Conservation (phyloP, 176 grass and related monocot genomes). For the Juncus inflexus region DNA sequence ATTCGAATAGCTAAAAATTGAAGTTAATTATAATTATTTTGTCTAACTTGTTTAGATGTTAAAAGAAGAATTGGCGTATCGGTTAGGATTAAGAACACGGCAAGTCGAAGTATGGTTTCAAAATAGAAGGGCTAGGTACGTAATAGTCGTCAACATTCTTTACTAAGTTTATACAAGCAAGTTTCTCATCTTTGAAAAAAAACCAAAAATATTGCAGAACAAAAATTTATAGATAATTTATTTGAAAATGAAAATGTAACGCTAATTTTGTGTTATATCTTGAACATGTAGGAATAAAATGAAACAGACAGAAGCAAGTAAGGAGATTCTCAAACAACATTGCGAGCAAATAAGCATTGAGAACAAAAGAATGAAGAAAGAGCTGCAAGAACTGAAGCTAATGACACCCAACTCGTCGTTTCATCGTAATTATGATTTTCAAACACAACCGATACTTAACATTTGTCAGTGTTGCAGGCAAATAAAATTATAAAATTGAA, state of each 20-base stretch:
- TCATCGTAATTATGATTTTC: not conserved
- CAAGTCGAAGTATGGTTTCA: slow-evolving; percentile 53
- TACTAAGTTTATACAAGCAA: too few species aligned
- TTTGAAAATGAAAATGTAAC: not conserved
- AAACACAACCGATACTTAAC: too few species aligned
- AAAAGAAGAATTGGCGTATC: slow-evolving; percentile 32
- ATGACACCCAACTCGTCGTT: not conserved
- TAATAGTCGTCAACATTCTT: too few species aligned
- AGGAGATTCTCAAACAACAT: slow-evolving; percentile 15
- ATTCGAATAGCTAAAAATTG: not conserved
- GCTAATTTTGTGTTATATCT: not conserved
- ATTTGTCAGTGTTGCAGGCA: too few species aligned
- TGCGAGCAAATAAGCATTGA: slow-evolving; percentile 24
- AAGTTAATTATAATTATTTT: not conserved
- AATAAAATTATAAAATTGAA: too few species aligned
- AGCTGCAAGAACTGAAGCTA: slow-evolving; percentile 31
- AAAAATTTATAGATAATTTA: not conserved
- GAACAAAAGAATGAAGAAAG: slow-evolving; percentile 30
- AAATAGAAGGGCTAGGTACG: slow-evolving; percentile 47
- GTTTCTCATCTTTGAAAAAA: not conserved
- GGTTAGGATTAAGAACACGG: slow-evolving; percentile 26
- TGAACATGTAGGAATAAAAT: slow-evolving; percentile 33
- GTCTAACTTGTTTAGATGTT: slow-evolving; percentile 5
- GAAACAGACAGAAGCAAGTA: slow-evolving; percentile 20
- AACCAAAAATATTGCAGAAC: not conserved